Conservation (phyloP, 23 red algal genomes). For the Porphyridium purpureum region DNA sequence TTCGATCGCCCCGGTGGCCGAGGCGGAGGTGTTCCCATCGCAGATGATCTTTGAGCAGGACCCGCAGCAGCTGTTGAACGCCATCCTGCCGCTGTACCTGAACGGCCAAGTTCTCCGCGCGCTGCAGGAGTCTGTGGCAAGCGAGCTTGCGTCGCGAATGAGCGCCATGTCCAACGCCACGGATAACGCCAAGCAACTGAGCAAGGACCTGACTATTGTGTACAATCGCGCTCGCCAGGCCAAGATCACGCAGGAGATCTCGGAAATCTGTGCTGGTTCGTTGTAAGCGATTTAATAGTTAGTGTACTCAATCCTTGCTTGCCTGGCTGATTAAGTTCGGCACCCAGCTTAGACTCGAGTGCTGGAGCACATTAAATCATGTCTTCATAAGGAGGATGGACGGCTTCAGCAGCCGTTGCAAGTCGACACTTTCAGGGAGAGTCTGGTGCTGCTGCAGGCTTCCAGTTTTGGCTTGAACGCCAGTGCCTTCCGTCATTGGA, state of each 20-base stretch:
- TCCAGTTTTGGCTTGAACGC: no score
- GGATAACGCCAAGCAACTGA: conserved; percentile 92
- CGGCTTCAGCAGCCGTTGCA: no score
- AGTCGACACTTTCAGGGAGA: no score
- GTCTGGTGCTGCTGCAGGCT: no score
- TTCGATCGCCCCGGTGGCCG: conserved; percentile 20
- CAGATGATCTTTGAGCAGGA: conserved; percentile 99
- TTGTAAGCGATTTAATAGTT: no score
- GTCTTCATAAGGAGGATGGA: no score
- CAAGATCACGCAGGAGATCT: conserved; percentile 91
- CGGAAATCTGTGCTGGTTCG: conserved; percentile 78
- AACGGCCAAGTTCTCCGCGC: conserved; percentile 95
- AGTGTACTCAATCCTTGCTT: no score
- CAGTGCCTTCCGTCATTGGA: no score
- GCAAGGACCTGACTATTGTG: conserved; percentile 37
- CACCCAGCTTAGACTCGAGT: no score
- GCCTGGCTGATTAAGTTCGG: no score
- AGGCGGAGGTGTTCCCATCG: conserved; percentile 38
- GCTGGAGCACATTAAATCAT: no score
- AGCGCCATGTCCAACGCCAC: conserved; percentile 83
- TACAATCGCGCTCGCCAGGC: conserved; percentile 93
- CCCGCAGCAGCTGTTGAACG: conserved; percentile 87
- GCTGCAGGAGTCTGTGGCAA: conserved; percentile 87
- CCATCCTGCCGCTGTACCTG: conserved; percentile 93
- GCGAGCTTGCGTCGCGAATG: conserved; percentile 91